Evolutionary conservation across 2,329 filamentous ascomycete species (phyloP), one percentile per base, ranked within the genome.

Genomic region (Aspergillus sp.): DNA sequence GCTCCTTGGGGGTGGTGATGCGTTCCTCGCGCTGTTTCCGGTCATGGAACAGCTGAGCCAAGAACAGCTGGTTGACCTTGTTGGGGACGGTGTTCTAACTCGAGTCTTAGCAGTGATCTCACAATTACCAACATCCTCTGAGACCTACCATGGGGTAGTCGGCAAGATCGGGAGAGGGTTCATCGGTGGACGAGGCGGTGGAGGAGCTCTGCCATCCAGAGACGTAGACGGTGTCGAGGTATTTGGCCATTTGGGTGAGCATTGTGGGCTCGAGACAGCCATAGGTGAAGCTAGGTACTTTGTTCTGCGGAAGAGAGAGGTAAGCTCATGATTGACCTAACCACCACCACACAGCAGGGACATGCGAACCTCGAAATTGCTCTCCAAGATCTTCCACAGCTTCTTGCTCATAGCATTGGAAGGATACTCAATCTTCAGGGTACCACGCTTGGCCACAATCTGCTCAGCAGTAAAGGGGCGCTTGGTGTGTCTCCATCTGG

Each of bases 161-260:
- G 66, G 95, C 95, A 78, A 99, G 86, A 88, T 99, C 95, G 52
- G 95, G 95, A 41, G 94, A 95, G 25, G 95, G 95, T 82, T 99
- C 95, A 71, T 99, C 92, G 6, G 93, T 94, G 1, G 92, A 87
- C 2, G 94, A 97, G 53, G 95, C 95, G 7, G 95, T 99, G 23
- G 93, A 97, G 1, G 94, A 98, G 66, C 91, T 97, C 80, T 99
- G 95, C 95, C 95, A 99, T 66, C 95, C 95, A 57, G 95, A 98
- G 64, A 99, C 95, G 78, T 99, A 99, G 76, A 99, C 91, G 36
- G 95, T 99, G 75, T 99, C 95, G 64, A 99, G 85, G 78, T 96
- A 98, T 80, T 98, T 97, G 71, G 94, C 94, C 95, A 99, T 99
- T 79, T 99, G 95, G 28, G 95, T 98, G 76, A 99, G 86, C 91